Percentiles rank a stretch among this genome's conserved stretches.
These are phyloP conservation scores for Fusarium chuoi DNA, from an alignment of 2,329 filamentous ascomycete genomes.

Conservation along the genomic window DNA sequence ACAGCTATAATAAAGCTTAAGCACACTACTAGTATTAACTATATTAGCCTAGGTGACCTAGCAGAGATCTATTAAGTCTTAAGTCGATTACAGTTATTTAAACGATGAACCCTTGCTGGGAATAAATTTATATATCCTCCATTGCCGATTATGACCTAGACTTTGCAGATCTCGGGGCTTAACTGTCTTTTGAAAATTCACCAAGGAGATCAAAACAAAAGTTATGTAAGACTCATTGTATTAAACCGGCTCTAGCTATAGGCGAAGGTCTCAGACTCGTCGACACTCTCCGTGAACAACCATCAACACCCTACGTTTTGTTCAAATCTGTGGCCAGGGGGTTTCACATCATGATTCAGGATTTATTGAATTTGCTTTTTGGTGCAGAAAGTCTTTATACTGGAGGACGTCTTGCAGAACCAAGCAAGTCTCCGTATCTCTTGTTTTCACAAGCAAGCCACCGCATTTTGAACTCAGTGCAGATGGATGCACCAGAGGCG, in stretches of 20 bases:
- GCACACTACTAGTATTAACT: accelerated
- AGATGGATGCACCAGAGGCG: neutral
- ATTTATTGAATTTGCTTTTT: accelerated
- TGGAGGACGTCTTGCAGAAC: accelerated
- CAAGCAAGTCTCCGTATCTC: neutral
- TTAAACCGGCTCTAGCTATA: neutral
- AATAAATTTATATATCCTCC: neutral
- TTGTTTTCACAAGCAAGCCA: neutral
- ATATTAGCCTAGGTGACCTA: accelerated
- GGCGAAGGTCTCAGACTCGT: neutral
- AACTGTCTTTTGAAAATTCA: accelerated
- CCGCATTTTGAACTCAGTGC: neutral
- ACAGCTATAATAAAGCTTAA: neutral
- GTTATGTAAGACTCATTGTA: accelerated
- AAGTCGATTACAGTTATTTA: neutral
- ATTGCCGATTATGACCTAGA: accelerated
- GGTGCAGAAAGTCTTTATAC: accelerated
- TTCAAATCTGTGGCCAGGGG: accelerated
- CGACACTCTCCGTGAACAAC: neutral
- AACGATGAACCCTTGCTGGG: accelerated
- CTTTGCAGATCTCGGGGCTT: accelerated
- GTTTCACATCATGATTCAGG: accelerated
- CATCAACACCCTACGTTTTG: accelerated
- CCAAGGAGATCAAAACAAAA: neutral
- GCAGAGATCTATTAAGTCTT: neutral